A percentile compares a stretch with the other conserved stretches of the same genome.
Evolutionary conservation across 805 yeast genomes (phyloP).

Genomic region (Suhomyces pyralidae): DNA sequence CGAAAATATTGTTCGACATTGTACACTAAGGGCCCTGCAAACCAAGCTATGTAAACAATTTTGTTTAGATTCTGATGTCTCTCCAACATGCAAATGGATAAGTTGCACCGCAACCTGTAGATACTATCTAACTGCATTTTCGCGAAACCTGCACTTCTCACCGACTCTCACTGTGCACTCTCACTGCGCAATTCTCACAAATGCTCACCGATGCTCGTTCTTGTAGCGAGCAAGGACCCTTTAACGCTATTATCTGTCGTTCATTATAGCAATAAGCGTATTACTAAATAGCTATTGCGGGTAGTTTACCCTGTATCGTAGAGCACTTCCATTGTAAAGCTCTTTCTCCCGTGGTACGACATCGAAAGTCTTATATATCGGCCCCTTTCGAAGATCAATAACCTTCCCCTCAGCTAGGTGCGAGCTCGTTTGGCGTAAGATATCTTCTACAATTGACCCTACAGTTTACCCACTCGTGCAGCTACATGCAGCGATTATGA

Average conservation of each 20-base stretch:
- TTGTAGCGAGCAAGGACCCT: background rate
- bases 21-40: background rate
- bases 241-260: background rate
- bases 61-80: background rate
- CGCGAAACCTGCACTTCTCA: background rate
- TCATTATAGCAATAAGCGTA: background rate
- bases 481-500: background rate
- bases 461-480: background rate
- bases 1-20: slow-evolving; percentile 23
- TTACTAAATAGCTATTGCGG: background rate
- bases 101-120: background rate
- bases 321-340: background rate
- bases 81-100: background rate
- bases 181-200: background rate
- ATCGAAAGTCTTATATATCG: background rate
- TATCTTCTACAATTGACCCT: background rate
- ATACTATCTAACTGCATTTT: background rate
- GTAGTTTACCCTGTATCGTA: background rate
- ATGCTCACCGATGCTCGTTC: background rate
- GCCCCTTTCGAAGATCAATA: background rate
- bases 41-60: background rate
- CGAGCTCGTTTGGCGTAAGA: background rate
- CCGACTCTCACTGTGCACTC: background rate
- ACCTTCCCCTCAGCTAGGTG: background rate
- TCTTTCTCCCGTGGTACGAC: background rate